Evolutionary conservation across 768 basidiomycete genomes (phyloP), one percentile per base, ranked within the genome.

Genomic region (Pisolithus microcarpus): DNA sequence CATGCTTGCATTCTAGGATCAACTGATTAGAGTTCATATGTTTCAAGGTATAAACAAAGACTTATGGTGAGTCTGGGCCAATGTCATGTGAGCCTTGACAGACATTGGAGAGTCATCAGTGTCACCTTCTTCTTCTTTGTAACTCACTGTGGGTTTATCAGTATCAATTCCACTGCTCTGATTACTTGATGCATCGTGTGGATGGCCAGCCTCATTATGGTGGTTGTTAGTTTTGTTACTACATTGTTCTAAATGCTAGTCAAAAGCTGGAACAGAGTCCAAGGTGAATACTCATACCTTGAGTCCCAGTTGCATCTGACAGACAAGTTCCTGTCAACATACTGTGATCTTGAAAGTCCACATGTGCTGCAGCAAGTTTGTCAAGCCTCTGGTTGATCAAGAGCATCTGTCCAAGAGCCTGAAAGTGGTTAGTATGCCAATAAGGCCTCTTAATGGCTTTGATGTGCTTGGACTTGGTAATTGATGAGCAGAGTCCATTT

Each of bases 401-500:
- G 1, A 71, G 62, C 55, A 72, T 72, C 36, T 71, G 67, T 1
- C 54, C 43, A 0, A 72, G 58, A 0, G 63, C 45, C 18, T 58
- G 58, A 4, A 50, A 21, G 3, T 21, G 24, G 49, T 58, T 72
- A 0, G 68, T 70, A 1, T 53, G 52, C 1, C 57, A 47, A 50
- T 64, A 72, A 1, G 68, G 70, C 38, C 68, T 39, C 46, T 72
- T 72, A 2, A 73, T 66, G 5, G 66, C 67, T 8, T 60, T 65
- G 46, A 71, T 69, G 37, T 70, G 71, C 21, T 65, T 67, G 0
- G 60, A 61, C 28, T 73, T 67, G 0, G 65, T 73, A 16, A 71
- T 72, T 0, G 64, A 73, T 0, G 63, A 68, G 38, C 70, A 71
- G 3, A 72, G 61, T 0, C 71, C 65, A 45, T 71, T 70, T 1